Base-by-base conservation (phyloP, 768 basidiomycete genomes). In the Auriscalpium orientale region DNA sequence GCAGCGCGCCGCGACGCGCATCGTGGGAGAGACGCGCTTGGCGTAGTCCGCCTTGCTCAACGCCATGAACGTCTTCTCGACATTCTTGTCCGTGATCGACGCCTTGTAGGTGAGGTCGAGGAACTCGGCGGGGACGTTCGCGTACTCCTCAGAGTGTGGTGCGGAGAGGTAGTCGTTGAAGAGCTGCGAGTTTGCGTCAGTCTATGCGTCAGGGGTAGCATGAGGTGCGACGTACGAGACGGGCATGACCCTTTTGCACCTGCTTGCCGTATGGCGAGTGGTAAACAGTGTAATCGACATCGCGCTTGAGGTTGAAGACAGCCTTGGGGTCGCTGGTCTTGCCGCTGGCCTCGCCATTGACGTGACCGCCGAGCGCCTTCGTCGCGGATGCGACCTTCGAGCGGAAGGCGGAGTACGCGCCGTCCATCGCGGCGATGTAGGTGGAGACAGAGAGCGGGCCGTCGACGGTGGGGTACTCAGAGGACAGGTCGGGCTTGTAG, bases 201-300 rank as follows among this genome's bases (percentile, higher is more conserved):
- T 28, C 28, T 28, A 11, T 1, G 5, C 8, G 8, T 38, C 33
- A 35, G 6, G 13, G 36, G n/a, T 33, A 22, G 34, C 22, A 35
- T 3, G n/a, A 38, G 50, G 21, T n/a, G n/a, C 16, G 9, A 66
- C 75, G 50, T 51, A 76, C 76, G 68, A 98, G 76, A 56, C 97
- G 90, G 38, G 91, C 95, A 69, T 95, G 87, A 46, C 91, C 94
- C 75, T 98, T 99, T 71, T 97, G 89, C 53, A 97, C 95, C 69
- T 97, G 90, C 76, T 99, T 99, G 76, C 97, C 95, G 72, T 98
- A 99, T 0, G 97, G 97, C 57, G 87, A 88, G 79, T 99, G 97
- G 84, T 98, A 95, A 64, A 95, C 84, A 61, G 88, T 80, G 69
- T 91, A 98, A 74, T 98, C 95, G 66, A 97, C 81, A 62, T 85